Conservation (phyloP, 1,139 yeast species). For the Yamadazyma aaseri region DNA sequence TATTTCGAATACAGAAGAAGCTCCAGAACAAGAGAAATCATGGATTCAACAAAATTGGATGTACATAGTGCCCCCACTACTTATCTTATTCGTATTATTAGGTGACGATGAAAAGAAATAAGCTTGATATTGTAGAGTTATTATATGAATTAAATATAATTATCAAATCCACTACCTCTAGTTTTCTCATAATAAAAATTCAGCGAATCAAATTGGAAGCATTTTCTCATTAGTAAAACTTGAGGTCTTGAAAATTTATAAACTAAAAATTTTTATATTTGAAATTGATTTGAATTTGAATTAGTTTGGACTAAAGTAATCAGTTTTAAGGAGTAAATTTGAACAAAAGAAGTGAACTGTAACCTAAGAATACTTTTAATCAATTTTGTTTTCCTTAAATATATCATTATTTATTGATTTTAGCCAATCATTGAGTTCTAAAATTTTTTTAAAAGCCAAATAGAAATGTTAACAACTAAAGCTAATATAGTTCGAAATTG, state of each 20-base stretch:
- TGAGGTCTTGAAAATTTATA: slow-evolving; percentile 4
- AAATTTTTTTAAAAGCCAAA: background rate
- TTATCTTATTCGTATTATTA: slow-evolving; percentile 29
- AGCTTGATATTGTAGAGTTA: background rate
- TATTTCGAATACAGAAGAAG: slow-evolving; percentile 26
- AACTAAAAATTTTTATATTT: slow-evolving; percentile 3
- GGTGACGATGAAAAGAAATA: slow-evolving; percentile 21
- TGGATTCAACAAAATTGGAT: slow-evolving; percentile 58
- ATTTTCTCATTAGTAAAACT: slow-evolving; percentile 25
- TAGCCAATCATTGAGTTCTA: background rate
- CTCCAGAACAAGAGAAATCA: slow-evolving; percentile 35
- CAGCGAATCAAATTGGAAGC: slow-evolving; percentile 35
- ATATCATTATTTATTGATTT: background rate
- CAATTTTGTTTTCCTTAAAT: background rate
- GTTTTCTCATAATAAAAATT: no score
- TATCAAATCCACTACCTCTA: no score
- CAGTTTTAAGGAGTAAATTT: background rate
- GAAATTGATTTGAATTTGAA: slow-evolving; percentile 3
- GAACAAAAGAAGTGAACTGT: no score
- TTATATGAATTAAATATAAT: no score
- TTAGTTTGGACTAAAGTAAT: background rate
- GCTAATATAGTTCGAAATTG: slow-evolving; percentile 13
- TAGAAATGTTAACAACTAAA: slow-evolving; percentile 8
- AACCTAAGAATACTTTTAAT: no score
- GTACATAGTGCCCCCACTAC: slow-evolving; percentile 44